Conservation (phyloP, 331 rosid genomes). For the Arachis monticola region DNA sequence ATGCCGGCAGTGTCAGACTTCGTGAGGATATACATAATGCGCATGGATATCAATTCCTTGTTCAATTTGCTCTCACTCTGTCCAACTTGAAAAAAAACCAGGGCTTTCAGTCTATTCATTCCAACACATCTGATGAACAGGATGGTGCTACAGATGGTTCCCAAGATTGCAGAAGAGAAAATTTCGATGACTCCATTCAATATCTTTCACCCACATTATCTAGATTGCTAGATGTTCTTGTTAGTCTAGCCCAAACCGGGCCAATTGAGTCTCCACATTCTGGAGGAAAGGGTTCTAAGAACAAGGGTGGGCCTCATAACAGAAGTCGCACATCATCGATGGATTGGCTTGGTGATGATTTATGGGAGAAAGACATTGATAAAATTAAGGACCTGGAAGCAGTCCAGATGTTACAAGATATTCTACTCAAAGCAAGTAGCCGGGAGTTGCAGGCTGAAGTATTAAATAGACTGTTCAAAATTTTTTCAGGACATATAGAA, state of each 20-base stretch:
- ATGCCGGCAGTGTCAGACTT: constrained; percentile 81
- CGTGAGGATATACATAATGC: constrained; percentile 98
- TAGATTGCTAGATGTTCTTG: constrained; percentile 98
- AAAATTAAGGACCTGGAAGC: constrained; percentile 99
- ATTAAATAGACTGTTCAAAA: constrained; percentile 91
- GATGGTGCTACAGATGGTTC: constrained; percentile 53
- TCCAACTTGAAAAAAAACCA: constrained; percentile 64
- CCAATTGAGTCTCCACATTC: constrained; percentile 61
- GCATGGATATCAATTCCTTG: constrained; percentile 98
- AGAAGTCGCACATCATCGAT: constrained; percentile 75
- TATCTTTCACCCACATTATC: constrained; percentile 76
- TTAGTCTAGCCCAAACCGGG: constrained; percentile 94
- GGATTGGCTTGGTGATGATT: constrained; percentile 77
- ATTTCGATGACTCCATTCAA: constrained; percentile 46
- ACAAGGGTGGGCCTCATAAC: constrained; percentile 66
- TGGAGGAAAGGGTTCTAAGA: constrained; percentile 69
- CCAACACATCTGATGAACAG: constrained; percentile 50
- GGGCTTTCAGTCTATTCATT: constrained; percentile 65
- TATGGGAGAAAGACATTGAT: constrained; percentile 87
- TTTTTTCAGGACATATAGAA: constrained; percentile 95
- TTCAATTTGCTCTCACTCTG: constrained; percentile 89
- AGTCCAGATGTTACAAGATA: constrained; percentile 98
- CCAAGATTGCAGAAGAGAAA: constrained; percentile 45
- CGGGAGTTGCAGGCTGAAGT: constrained; percentile 96
- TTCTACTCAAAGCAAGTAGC: constrained; percentile 87